phyloP scores from a whole-genome alignment of 2,329 filamentous ascomycete species.

The Juglanconis oblonga region DNA sequence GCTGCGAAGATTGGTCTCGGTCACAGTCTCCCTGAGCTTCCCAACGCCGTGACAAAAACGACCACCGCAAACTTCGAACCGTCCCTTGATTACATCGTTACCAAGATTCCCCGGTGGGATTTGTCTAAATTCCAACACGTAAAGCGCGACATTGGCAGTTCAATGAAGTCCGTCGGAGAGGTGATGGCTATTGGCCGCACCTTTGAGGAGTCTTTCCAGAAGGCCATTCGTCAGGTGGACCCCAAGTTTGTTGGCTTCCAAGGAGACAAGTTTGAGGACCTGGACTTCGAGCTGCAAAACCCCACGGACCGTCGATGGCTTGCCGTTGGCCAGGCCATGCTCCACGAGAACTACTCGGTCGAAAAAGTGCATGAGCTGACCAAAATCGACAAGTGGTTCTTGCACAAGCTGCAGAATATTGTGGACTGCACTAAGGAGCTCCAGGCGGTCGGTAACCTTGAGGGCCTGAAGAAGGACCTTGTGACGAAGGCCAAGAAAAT shows the following conservation, averaged over 20 bases:
- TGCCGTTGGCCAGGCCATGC: constrained; percentile 95
- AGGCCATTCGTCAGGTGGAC: constrained; percentile 96
- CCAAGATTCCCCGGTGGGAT: constrained; percentile 98
- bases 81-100: constrained; percentile 94
- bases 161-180: constrained; percentile 99
- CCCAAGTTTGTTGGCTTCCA: constrained; percentile 90
- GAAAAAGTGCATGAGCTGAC: constrained; percentile 89
- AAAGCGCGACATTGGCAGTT: constrained; percentile 92
- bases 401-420: constrained; percentile 97
- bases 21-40: constrained; percentile 90
- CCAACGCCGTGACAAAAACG: constrained; percentile 97
- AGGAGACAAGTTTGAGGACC: constrained; percentile 88
- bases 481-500: constrained; percentile 93
- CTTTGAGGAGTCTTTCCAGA: constrained; percentile 98
- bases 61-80: constrained; percentile 99
- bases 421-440: constrained; percentile 87
- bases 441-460: constrained; percentile 77
- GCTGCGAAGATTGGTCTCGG: constrained; percentile 97
- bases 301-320: constrained; percentile 97
- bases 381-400: constrained; percentile 99
- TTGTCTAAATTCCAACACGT: constrained; percentile 98
- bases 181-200: constrained; percentile 99
- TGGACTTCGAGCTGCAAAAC: constrained; percentile 86
- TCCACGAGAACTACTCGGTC: constrained; percentile 92
- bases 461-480: constrained; percentile 83